A percentile compares a stretch with the other conserved stretches of the same genome.
Conservation (phyloP, 352 stramenopile species). For the Saprolegnia diclina region DNA sequence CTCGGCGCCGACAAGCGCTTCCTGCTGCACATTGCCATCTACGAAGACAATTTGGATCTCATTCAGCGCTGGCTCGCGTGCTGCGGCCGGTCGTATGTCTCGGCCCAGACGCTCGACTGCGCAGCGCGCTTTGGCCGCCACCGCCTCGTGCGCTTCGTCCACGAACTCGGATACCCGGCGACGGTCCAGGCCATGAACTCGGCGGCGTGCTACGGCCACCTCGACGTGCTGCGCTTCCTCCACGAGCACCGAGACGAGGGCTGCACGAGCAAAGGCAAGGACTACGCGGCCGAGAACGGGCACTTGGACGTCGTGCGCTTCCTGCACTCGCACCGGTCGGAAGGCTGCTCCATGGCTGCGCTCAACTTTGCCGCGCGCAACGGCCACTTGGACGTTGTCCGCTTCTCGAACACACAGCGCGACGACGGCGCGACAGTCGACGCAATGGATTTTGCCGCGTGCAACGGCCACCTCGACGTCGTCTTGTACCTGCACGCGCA, state of each 20-base stretch:
- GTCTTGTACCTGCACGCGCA: slow-evolving; percentile 12
- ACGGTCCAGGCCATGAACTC: slow-evolving; percentile 30
- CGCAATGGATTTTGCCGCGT: slow-evolving; percentile 30
- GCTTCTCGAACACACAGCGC: slow-evolving; percentile 30
- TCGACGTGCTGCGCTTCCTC: slow-evolving; percentile 28
- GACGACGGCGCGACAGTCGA: slow-evolving; percentile 28
- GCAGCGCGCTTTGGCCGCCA: slow-evolving; percentile 14
- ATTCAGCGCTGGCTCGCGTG: slow-evolving; percentile 24
- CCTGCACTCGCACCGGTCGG: slow-evolving; percentile 34
- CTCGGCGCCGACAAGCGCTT: slow-evolving; percentile 19
- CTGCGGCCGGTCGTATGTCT: slow-evolving; percentile 18
- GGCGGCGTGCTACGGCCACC: slow-evolving; percentile 27
- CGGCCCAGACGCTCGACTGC: slow-evolving; percentile 14
- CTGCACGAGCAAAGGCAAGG: slow-evolving; percentile 36
- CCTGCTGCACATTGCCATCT: slow-evolving; percentile 24
- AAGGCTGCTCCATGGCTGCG: slow-evolving; percentile 31
- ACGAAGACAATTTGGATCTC: slow-evolving; percentile 16
- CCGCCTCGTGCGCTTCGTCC: slow-evolving; percentile 18
- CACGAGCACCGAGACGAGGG: slow-evolving; percentile 31
- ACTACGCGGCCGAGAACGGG: slow-evolving; percentile 36
- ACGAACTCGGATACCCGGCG: background rate
- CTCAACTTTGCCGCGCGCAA: slow-evolving; percentile 41
- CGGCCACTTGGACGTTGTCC: slow-evolving; percentile 33
- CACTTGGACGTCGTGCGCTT: slow-evolving; percentile 40
- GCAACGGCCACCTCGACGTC: slow-evolving; percentile 27